These are phyloP conservation scores for Dimargaris verticillata DNA, from an alignment of 192 early-diverging fungal species.

Conservation along the genomic window DNA sequence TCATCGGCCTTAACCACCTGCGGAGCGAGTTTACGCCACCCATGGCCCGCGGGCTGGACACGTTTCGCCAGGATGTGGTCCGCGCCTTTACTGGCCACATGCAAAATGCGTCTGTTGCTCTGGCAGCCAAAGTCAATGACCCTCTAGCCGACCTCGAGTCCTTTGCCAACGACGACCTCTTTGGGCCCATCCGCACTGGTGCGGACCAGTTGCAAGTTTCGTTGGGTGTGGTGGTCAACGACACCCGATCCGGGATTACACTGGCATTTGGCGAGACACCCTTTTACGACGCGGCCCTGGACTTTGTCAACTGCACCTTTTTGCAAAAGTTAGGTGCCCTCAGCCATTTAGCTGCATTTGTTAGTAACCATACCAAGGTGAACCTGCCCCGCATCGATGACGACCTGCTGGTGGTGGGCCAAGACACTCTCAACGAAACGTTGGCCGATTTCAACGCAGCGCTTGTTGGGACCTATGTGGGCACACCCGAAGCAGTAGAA, in stretches of 20 bases:
- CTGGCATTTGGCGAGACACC: slow-evolving; percentile 21
- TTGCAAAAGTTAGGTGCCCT: slow-evolving; percentile 23
- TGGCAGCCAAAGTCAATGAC: slow-evolving; percentile 20
- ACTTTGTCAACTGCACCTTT: slow-evolving; percentile 28
- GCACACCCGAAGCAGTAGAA: slow-evolving; percentile 17
- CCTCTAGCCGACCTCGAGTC: slow-evolving; percentile 14
- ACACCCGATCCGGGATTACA: slow-evolving; percentile 19
- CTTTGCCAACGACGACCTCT: slow-evolving; percentile 17
- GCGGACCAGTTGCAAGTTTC: slow-evolving; percentile 19
- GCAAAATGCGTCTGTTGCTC: slow-evolving; percentile 16
- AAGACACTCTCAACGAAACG: slow-evolving; percentile 21
- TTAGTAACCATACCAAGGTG: slow-evolving; percentile 21
- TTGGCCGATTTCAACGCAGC: slow-evolving; percentile 12
- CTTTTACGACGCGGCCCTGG: slow-evolving; percentile 20
- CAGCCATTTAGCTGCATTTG: slow-evolving; percentile 19
- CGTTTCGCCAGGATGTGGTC: slow-evolving; percentile 18
- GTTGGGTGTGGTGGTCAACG: slow-evolving; percentile 20
- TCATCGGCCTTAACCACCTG: slow-evolving; percentile 18
- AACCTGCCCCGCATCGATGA: slow-evolving; percentile 18
- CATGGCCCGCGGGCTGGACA: slow-evolving; percentile 14
- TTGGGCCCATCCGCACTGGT: slow-evolving; percentile 22
- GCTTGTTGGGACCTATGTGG: slow-evolving; percentile 22
- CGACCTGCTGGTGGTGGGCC: slow-evolving; percentile 13
- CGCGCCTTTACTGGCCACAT: slow-evolving; percentile 14
- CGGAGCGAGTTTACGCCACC: slow-evolving; percentile 19